Base-by-base conservation (phyloP, 164 flowering plant genomes). In the Aristolochia contorta region DNA sequence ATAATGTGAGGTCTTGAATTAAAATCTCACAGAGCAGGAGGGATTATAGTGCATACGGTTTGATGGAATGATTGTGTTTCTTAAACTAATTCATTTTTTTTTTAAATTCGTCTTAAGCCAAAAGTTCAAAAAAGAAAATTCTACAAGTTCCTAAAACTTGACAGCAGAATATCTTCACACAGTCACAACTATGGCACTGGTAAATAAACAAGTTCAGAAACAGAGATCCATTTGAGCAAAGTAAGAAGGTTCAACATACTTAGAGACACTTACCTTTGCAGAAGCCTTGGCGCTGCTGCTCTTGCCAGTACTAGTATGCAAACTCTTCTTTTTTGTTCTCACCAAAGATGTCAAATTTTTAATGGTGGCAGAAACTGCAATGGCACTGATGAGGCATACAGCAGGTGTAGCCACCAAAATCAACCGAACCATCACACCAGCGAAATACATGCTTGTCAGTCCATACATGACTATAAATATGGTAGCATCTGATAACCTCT, bases 401-500 rank as follows among this genome's bases (percentile, higher is more conserved):
- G 97, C 99, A 61, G 99, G 99, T 33, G 99, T 84, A 9, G 99
- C 99, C 54, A 93, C 99, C 66, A 93, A 96, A 79, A 93, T 93
- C 56, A 93, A 79, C 52, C 96, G 97, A 68, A 93, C 99, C 99
- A 93, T 93, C 60, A 93, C 99, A 67, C 99, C 97, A 65, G 99
- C 99, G 76, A 93, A 93, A 78, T 93, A 93, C 97, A 93, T 82
- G 77, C 99, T 93, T 21, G 95, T 90, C 53, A 93, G 87, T 58
- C 97, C 99, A 78, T 93, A 90, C 96, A 93, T 84, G 58, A 93
- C 93, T 54, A 90, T 86, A 59, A 93, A 93, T 68, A 93, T 93
- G 18, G 97, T 88, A 63, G 97, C 94, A 80, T 93, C 99, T 41
- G 96, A 79, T 71, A 93, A 77, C 69, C 91, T 77, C 80, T 93